phyloP scores from a whole-genome alignment of 305 asterid species.

The Salvia sclarea region DNA sequence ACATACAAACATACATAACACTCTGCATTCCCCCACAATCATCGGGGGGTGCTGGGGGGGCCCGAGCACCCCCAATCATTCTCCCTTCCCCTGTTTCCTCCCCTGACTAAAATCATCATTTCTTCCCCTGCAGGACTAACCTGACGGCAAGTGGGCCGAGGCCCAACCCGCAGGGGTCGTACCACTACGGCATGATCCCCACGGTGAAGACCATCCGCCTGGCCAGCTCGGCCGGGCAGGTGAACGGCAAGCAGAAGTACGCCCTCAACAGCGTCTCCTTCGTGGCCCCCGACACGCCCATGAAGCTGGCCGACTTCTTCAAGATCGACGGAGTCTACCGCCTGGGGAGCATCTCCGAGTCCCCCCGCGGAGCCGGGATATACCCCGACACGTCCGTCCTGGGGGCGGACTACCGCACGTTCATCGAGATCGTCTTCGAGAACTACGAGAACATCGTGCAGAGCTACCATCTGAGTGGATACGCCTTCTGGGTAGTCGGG shows the following conservation, averaged over 20 bases:
- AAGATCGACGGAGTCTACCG: slow-evolving; percentile 66
- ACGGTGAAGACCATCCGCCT: slow-evolving; percentile 68
- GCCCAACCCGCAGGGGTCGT: slow-evolving; percentile 92
- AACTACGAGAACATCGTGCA: slow-evolving; percentile 65
- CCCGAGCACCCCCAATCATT: too few species aligned
- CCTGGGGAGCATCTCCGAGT: slow-evolving; percentile 60
- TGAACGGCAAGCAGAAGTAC: slow-evolving; percentile 79
- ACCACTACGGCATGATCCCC: slow-evolving; percentile 80
- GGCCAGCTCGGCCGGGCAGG: slow-evolving; percentile 75
- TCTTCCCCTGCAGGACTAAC: slow-evolving; percentile 53
- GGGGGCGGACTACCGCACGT: slow-evolving; percentile 61
- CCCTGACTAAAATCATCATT: too few species aligned
- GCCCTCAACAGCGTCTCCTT: slow-evolving; percentile 86
- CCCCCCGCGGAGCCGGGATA: slow-evolving; percentile 68
- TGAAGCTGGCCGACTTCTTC: slow-evolving; percentile 82
- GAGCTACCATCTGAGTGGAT: slow-evolving; percentile 85
- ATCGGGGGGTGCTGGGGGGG: too few species aligned
- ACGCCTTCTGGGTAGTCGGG: slow-evolving; percentile 93
- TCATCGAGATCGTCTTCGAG: slow-evolving; percentile 80
- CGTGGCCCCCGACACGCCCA: slow-evolving; percentile 73
- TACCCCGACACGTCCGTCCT: slow-evolving; percentile 72
- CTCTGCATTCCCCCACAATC: too few species aligned
- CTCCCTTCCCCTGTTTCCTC: too few species aligned
- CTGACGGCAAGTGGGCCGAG: slow-evolving; percentile 96
- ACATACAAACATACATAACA: too few species aligned